Evolutionary conservation across 768 basidiomycete species (phyloP).

Genomic region (Tremella yokohamensis): DNA sequence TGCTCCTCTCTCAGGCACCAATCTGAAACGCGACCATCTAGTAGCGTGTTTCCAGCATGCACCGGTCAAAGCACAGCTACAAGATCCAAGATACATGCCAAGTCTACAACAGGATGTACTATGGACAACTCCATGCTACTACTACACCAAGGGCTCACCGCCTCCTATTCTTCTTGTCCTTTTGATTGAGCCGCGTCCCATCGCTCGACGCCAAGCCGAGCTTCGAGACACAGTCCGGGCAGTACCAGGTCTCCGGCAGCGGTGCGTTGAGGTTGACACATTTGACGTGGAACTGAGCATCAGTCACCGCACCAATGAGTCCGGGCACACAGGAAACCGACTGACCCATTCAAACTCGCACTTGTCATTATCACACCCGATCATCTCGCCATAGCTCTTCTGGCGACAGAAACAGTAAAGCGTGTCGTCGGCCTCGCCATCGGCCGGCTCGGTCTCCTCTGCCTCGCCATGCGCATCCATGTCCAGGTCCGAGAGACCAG

Average conservation of each 20-base stretch:
- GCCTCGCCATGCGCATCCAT: conserved; percentile 58
- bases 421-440: conserved; percentile 58
- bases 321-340: conserved; percentile 34
- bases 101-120: no score
- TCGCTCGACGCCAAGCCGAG: conserved; percentile 37
- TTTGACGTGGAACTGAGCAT: conserved; percentile 60
- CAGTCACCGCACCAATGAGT: neutral
- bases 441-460: conserved; percentile 17
- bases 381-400: conserved; percentile 88
- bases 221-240: conserved; percentile 58
- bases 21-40: no score
- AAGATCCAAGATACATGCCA: no score
- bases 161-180: conserved; percentile 40
- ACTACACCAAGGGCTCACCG: neutral
- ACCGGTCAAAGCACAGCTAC: no score
- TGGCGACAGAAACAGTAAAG: conserved; percentile 82
- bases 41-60: no score
- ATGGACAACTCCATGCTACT: no score
- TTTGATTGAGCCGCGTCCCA: conserved; percentile 17
- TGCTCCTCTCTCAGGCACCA: no score
- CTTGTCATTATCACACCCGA: conserved; percentile 76
- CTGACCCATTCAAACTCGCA: conserved; percentile 89
- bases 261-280: conserved; percentile 62
- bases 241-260: conserved; percentile 62
- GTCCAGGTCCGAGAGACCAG: conserved; percentile 1